Percentiles rank a stretch among this genome's conserved stretches.
Evolutionary conservation across 768 basidiomycete species (phyloP).

Genomic region (Tremella yokohamensis): DNA sequence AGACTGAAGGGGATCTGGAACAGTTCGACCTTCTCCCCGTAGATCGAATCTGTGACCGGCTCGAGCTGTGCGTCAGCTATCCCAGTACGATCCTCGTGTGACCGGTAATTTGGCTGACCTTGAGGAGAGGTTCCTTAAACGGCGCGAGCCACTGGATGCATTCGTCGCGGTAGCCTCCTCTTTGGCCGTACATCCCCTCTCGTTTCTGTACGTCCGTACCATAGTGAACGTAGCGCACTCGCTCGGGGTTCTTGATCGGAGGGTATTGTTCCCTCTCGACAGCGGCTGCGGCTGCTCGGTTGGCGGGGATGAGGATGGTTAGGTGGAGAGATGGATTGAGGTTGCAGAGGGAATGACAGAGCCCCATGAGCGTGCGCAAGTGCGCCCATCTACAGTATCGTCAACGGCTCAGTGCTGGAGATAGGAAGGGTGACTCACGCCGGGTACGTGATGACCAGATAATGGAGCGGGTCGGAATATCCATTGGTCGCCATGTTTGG

Average conservation of each 20-base stretch:
- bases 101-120: background rate
- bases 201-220: background rate
- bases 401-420: background rate
- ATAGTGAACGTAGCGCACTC: slow-evolving; percentile 3
- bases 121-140: background rate
- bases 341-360: background rate
- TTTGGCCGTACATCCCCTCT: slow-evolving; percentile 8
- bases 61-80: slow-evolving; percentile 1
- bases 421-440: background rate
- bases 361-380: slow-evolving; percentile 5
- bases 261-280: slow-evolving; percentile 10
- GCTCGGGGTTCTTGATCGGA: background rate
- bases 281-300: slow-evolving; percentile 6
- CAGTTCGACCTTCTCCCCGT: background rate
- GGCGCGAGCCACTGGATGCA: background rate
- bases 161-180: background rate
- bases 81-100: background rate
- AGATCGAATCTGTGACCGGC: background rate
- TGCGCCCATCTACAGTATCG: slow-evolving; percentile 12
- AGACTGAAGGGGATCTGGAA: slow-evolving; percentile 2
- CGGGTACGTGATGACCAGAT: slow-evolving; percentile 6
- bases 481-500: background rate
- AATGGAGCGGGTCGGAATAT: background rate
- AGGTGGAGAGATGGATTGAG: slow-evolving; percentile 11
- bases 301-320: slow-evolving; percentile 8